These are phyloP conservation scores for Meyerozyma elateridarum DNA, from an alignment of 1,139 yeast species.

Conservation along the genomic window DNA sequence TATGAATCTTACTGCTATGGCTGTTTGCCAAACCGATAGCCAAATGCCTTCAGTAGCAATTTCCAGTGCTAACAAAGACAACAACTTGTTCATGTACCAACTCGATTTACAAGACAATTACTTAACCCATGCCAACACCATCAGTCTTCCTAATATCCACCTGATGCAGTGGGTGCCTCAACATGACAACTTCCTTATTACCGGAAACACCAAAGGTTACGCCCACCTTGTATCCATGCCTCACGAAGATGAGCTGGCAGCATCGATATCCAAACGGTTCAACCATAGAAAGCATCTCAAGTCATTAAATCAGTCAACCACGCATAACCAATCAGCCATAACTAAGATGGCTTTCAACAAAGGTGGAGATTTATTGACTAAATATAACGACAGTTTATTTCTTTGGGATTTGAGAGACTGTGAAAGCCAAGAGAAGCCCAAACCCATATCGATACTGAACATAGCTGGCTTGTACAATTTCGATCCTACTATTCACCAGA, in stretches of 20 bases:
- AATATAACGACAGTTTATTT: slow-evolving; percentile 61
- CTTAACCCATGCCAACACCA: slow-evolving; percentile 71
- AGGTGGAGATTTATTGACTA: slow-evolving; percentile 36
- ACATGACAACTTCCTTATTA: slow-evolving; percentile 37
- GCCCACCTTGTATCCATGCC: slow-evolving; percentile 71
- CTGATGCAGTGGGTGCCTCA: slow-evolving; percentile 59
- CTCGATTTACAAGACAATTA: slow-evolving; percentile 39
- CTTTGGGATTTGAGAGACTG: slow-evolving; percentile 66
- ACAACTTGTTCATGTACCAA: slow-evolving; percentile 64
- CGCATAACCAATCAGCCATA: slow-evolving; percentile 19
- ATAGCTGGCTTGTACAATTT: slow-evolving; percentile 49
- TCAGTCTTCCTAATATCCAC: slow-evolving; percentile 63
- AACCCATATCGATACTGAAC: slow-evolving; percentile 49
- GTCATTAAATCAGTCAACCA: slow-evolving; percentile 21
- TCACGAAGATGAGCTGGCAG: slow-evolving; percentile 41
- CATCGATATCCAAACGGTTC: slow-evolving; percentile 70
- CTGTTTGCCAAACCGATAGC: slow-evolving; percentile 28
- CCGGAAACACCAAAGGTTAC: slow-evolving; percentile 70
- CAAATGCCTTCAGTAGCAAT: slow-evolving; percentile 50
- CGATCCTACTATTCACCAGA: slow-evolving; percentile 40
- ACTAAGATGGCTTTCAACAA: slow-evolving; percentile 25
- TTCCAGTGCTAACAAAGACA: slow-evolving; percentile 50
- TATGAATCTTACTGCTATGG: slow-evolving; percentile 55
- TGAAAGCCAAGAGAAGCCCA: slow-evolving; percentile 37
- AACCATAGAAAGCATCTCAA: slow-evolving; percentile 63